A percentile compares a stretch with the other conserved stretches of the same genome.
phyloP scores from a whole-genome alignment of 2,329 filamentous ascomycete species.

The Tolypocladium pustulatum region DNA sequence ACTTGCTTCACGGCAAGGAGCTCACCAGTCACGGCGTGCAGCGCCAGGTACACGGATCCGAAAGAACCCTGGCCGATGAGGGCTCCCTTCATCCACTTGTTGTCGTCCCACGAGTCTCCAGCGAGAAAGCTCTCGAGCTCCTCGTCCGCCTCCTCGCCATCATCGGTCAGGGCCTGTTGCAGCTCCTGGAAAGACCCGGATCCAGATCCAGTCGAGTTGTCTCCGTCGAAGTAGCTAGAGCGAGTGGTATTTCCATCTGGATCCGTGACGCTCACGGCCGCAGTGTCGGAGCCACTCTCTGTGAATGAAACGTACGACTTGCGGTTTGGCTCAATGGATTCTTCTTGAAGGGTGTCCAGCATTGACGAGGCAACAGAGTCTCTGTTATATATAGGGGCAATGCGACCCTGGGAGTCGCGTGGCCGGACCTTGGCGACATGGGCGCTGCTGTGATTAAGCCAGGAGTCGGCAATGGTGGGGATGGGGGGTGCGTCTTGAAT shows the following conservation, averaged over 20 bases:
- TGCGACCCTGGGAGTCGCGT: constrained; percentile 39
- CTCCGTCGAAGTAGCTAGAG: constrained; percentile 80
- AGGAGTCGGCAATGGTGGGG: constrained; percentile 88
- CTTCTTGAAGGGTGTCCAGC: constrained; percentile 83
- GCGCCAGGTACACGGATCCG: constrained; percentile 85
- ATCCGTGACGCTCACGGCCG: constrained; percentile 63
- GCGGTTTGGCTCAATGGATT: constrained; percentile 78
- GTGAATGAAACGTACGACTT: constrained; percentile 93
- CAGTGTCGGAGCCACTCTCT: constrained; percentile 62
- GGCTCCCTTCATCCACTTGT: constrained; percentile 99
- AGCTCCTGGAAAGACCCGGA: constrained; percentile 73
- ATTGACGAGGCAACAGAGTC: constrained; percentile 85
- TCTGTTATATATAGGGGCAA: constrained; percentile 44
- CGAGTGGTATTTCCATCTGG: constrained; percentile 60
- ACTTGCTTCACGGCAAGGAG: constrained; percentile 98
- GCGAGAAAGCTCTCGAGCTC: constrained; percentile 84
- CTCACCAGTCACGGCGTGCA: constrained; percentile 93
- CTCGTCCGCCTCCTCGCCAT: constrained; percentile 85
- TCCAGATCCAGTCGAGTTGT: constrained; percentile 57
- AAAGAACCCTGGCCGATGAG: constrained; percentile 96
- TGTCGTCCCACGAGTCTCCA: constrained; percentile 88
- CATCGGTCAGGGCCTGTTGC: constrained; percentile 74
- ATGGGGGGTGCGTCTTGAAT: constrained; percentile 89
- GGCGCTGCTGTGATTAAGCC: constrained; percentile 51
- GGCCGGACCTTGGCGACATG: constrained; percentile 27